Evolutionary conservation across 192 early-diverging fungal genomes (phyloP), one percentile per base, ranked within the genome.

Genomic region (Cetraspora pellucida): DNA sequence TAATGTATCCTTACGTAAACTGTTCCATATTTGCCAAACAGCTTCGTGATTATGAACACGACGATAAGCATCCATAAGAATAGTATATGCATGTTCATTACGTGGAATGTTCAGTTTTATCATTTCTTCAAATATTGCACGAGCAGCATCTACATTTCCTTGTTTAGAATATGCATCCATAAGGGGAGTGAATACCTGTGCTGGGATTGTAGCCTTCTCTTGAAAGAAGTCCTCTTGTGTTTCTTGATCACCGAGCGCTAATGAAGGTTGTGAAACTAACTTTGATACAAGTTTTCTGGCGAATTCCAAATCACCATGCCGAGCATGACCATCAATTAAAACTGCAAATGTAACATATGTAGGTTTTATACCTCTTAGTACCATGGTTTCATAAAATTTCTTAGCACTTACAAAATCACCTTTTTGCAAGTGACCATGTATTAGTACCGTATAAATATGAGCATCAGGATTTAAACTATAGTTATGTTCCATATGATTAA

Each of bases 21-120:
- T 78, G n/a, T 80, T 45, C 85, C 86, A 89, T 60, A 89, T 78
- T 2, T 71, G 21, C 52, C 84, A 63, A 10, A 89, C 86, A 66
- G 68, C 79, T n/a, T 86, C 81, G 10, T 80, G 70, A 78, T 85
- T 77, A 3, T 72, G 77, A 14, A 78, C 81, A 31, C 78, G 65
- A 25, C 78, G 72, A 74, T 81, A 89, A 14, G 81, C 65, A 59
- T 82, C 77, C 86, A 89, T 87, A 13, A 89, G 64, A 3, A 83
- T 81, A 7, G 81, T 80, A 50, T 83, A 89, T 3, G 80, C 77
- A 44, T 77, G 28, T 3, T 63, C 49, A 64, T 81, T 85, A 31
- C 71, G 77, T n/a, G 66, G 52, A 1, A 85, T 28, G 10, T 81
- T 81, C 13, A 82, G 67, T 49, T 77, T 57, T 10, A 74, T 52